Evolutionary conservation across 2,329 filamentous ascomycete genomes (phyloP).

Genomic region (Monilinia fructicola): DNA sequence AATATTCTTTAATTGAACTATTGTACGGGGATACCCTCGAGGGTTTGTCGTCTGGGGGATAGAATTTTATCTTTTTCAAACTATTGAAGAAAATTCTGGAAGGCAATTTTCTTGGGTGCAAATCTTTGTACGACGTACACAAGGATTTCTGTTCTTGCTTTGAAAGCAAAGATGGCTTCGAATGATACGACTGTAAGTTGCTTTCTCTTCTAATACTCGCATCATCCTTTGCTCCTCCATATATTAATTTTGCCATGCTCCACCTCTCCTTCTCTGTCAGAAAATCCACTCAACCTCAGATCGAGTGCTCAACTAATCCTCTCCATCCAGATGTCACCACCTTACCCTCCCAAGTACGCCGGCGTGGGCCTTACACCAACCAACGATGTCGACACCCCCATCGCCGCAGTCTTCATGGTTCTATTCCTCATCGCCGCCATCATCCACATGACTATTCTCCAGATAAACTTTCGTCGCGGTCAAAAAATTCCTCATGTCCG

Average conservation of each 20-base stretch:
- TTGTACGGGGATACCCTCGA: neutral
- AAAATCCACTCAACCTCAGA: neutral
- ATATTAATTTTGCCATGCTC: neutral
- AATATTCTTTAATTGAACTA: neutral
- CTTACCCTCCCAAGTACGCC: slow-evolving; percentile 45
- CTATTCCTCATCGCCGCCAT: slow-evolving; percentile 56
- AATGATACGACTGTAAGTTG: slow-evolving; percentile 1
- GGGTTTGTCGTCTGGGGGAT: neutral
- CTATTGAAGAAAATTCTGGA: neutral
- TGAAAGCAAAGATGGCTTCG: neutral
- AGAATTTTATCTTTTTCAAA: neutral
- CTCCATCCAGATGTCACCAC: slow-evolving; percentile 22
- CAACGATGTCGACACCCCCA: slow-evolving; percentile 59
- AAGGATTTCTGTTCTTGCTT: neutral
- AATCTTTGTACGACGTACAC: neutral
- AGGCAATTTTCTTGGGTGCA: neutral
- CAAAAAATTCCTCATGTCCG: slow-evolving; percentile 61
- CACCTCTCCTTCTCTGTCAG: neutral
- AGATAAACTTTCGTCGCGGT: slow-evolving; percentile 33
- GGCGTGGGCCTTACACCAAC: slow-evolving; percentile 59
- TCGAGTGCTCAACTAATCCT: neutral
- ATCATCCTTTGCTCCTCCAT: neutral
- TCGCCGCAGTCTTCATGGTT: slow-evolving; percentile 61
- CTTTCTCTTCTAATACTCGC: neutral
- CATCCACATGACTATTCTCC: slow-evolving; percentile 58